Base-by-base conservation (phyloP, 805 yeast species). In the Schizosaccharomyces osmophilus region DNA sequence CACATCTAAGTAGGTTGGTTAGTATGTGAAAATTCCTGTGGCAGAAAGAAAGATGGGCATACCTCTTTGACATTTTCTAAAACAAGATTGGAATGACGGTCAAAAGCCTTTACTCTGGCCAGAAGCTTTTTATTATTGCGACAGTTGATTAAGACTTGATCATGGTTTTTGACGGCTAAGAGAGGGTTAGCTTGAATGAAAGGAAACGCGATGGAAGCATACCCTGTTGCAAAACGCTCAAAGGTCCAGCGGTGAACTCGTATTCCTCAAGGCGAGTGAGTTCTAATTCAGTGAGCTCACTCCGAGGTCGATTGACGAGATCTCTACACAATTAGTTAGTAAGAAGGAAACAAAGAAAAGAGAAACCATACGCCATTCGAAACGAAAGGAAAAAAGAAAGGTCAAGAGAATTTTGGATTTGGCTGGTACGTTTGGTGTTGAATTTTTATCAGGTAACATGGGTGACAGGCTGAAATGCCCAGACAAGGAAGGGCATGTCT, bases 51-150 rank as follows among this genome's bases (percentile, higher is more conserved):
- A 17, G 2, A 17, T 32, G 24, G 8, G 8, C 5, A 66, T 26
- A 84, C 75, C 69, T 93, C 98, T 70, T 85, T 87, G 43, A 90
- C 97, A 67, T 88, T 87, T 68, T 87, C 95, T 63, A 93, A 74
- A 9, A 93, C 83, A 85, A 93, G 80, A 71, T 93, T 93, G 64
- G 95, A 84, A 72, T 93, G 99, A 69, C 95, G 82, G 70, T 93
- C 99, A 71, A 88, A 93, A 0, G 97, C 97, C 68, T 85, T 85
- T 60, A 93, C 93, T 65, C 86, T 59, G 55, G 89, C 95, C 39
- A 93, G 78, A 51, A 93, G 76, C 72, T 93, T 93, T 69, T 89
- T 96, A 71, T 90, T 89, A 71, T 93, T 93, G 68, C 99, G 79
- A 63, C 95, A 79, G 24, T 95, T 86, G 63, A 93, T 85, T 63